A percentile compares a stretch with the other conserved stretches of the same genome.
Conservation (phyloP, 1,139 yeast genomes). For the Taphrina communis region DNA sequence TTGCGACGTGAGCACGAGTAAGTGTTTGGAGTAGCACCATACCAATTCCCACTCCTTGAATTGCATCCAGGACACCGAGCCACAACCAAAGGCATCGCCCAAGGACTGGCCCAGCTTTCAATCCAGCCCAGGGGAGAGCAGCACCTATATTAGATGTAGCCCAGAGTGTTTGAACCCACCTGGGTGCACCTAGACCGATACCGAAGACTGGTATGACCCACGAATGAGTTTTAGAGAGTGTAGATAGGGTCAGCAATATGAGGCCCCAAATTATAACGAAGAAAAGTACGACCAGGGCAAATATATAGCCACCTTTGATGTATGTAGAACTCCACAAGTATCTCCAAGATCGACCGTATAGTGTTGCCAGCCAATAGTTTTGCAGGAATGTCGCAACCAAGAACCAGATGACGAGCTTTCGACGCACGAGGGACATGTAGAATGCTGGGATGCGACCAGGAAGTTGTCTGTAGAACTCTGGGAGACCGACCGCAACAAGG, state of each 20-base stretch:
- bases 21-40: slow-evolving; percentile 43
- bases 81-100: slow-evolving; percentile 43
- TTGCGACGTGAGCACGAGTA: slow-evolving; percentile 42
- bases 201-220: slow-evolving; percentile 43
- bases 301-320: slow-evolving; percentile 33
- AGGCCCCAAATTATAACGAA: slow-evolving; percentile 42
- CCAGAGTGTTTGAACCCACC: slow-evolving; percentile 43
- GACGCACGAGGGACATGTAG: slow-evolving; percentile 40
- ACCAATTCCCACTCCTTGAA: slow-evolving; percentile 44
- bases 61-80: slow-evolving; percentile 43
- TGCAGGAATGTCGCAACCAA: slow-evolving; percentile 41
- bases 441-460: slow-evolving; percentile 44
- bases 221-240: slow-evolving; percentile 41
- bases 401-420: slow-evolving; percentile 43
- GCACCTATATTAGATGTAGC: slow-evolving; percentile 42
- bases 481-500: slow-evolving; percentile 40
- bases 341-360: slow-evolving; percentile 42
- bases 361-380: slow-evolving; percentile 43
- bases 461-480: slow-evolving; percentile 42
- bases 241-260: slow-evolving; percentile 27
- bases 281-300: slow-evolving; percentile 39
- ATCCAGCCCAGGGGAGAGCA: slow-evolving; percentile 43
- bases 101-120: slow-evolving; percentile 41
- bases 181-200: slow-evolving; percentile 43
- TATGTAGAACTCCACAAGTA: slow-evolving; percentile 41